A percentile compares a stretch with the other conserved stretches of the same genome.
phyloP scores from a whole-genome alignment of 495 filamentous ascomycete species.

The Aspergillus indologenus region DNA sequence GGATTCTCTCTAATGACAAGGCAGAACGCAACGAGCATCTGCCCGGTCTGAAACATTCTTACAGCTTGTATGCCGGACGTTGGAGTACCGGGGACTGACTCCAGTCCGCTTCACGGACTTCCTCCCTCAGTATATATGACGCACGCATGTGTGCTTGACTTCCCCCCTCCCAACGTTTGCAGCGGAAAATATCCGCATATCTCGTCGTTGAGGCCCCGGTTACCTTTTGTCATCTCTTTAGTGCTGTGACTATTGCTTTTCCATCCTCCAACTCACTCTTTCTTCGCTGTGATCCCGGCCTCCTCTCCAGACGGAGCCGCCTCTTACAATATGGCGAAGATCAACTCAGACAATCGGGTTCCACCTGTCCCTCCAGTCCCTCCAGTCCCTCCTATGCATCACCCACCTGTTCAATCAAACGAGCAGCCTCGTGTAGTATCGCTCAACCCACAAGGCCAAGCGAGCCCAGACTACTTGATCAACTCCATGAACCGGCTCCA shows the following conservation, averaged over 20 bases:
- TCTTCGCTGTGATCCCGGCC: constrained; percentile 9
- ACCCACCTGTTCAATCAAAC: constrained; percentile 10
- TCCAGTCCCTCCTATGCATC: constrained; percentile 15
- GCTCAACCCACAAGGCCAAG: constrained; percentile 7
- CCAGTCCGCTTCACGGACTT: constrained; percentile 2
- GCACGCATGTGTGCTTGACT: background rate
- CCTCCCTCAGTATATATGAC: background rate
- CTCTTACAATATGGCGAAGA: constrained; percentile 12
- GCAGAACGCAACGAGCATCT: constrained; percentile 4
- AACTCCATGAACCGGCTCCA: constrained; percentile 20
- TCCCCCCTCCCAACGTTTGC: too few relatives aligned
- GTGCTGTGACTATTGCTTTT: background rate
- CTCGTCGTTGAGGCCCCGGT: background rate
- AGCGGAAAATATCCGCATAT: too few relatives aligned
- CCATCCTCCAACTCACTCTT: background rate
- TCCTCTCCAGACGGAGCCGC: background rate
- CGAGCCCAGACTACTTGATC: constrained; percentile 12
- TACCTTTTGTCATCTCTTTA: background rate
- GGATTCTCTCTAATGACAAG: constrained; percentile 8
- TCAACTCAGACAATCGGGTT: constrained; percentile 14
- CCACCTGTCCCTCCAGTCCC: constrained; percentile 19
- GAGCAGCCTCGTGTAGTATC: constrained; percentile 15
- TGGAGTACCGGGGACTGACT: constrained; percentile 2
- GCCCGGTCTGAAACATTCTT: constrained; percentile 8
- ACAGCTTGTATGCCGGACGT: constrained; percentile 2